These are phyloP conservation scores for Hippophae tibetana DNA, from an alignment of 306 rosid species.

Conservation along the genomic window DNA sequence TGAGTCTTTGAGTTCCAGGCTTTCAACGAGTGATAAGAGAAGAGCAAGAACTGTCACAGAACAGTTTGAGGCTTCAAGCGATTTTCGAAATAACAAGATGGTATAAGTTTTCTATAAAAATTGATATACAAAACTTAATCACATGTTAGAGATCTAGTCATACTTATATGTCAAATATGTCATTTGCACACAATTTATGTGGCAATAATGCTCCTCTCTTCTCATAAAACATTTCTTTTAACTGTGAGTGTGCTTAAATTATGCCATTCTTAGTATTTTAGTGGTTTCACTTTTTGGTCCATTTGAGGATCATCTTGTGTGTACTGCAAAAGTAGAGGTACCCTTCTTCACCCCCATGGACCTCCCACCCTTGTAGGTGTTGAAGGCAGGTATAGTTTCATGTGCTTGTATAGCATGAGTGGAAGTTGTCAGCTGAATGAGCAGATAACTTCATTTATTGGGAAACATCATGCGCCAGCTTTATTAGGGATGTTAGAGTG, in stretches of 20 bases:
- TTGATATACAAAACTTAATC: conserved; percentile 9
- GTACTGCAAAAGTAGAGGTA: not conserved
- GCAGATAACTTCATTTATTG: too few species aligned
- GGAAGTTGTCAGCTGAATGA: not conserved
- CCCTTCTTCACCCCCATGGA: not conserved
- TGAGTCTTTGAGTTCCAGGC: conserved; percentile 19
- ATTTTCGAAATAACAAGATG: conserved; percentile 27
- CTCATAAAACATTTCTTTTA: not conserved
- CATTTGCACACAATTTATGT: not conserved
- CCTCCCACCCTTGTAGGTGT: not conserved
- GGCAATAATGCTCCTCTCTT: not conserved
- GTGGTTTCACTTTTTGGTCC: too few species aligned
- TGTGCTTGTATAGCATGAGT: not conserved
- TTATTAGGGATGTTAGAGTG: too few species aligned
- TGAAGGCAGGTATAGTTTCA: not conserved
- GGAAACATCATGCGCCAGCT: too few species aligned
- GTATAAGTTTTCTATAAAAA: conserved; percentile 22
- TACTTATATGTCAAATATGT: not conserved
- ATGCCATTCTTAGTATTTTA: not conserved
- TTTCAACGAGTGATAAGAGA: conserved; percentile 23
- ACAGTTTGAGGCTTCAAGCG: conserved; percentile 19
- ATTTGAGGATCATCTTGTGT: too few species aligned
- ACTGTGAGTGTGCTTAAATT: too few species aligned
- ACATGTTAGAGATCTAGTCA: conserved; percentile 3
- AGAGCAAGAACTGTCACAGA: conserved; percentile 24